phyloP scores from a whole-genome alignment of 768 basidiomycete genomes.

The Podaxis sp. region DNA sequence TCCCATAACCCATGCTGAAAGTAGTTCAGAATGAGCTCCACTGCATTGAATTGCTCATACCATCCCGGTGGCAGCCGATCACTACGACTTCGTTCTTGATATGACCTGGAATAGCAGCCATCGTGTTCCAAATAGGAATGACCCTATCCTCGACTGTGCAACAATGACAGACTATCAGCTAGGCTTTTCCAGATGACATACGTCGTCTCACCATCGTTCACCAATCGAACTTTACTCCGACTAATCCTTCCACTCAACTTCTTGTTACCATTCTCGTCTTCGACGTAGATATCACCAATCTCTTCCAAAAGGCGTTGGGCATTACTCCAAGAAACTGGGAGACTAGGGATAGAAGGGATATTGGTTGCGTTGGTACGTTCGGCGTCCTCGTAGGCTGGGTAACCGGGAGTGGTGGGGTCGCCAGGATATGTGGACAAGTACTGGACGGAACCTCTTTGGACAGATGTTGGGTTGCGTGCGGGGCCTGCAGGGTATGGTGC shows the following conservation, averaged over 20 bases:
- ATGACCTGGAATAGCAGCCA: conserved; percentile 80
- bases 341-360: conserved; percentile 74
- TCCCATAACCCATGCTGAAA: conserved; percentile 72
- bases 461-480: conserved; percentile 79
- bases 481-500: conserved; percentile 81
- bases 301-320: conserved; percentile 68
- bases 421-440: conserved; percentile 67
- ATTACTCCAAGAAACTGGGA: conserved; percentile 90
- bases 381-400: conserved; percentile 82
- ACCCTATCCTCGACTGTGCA: conserved; percentile 68
- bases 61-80: conserved; percentile 88
- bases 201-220: conserved; percentile 49
- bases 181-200: not conserved
- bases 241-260: conserved; percentile 52
- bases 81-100: conserved; percentile 84
- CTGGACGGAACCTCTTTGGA: conserved; percentile 85
- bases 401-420: conserved; percentile 85
- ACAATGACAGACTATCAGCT: not conserved
- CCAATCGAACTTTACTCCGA: conserved; percentile 44
- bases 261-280: conserved; percentile 27
- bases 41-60: conserved; percentile 35
- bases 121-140: conserved; percentile 88
- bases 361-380: conserved; percentile 60
- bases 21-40: conserved; percentile 1
- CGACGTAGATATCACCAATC: conserved; percentile 39